A percentile compares a stretch with the other conserved stretches of the same genome.
phyloP scores from a whole-genome alignment of 331 rosid species.

The Erythrophleum ivorense region DNA sequence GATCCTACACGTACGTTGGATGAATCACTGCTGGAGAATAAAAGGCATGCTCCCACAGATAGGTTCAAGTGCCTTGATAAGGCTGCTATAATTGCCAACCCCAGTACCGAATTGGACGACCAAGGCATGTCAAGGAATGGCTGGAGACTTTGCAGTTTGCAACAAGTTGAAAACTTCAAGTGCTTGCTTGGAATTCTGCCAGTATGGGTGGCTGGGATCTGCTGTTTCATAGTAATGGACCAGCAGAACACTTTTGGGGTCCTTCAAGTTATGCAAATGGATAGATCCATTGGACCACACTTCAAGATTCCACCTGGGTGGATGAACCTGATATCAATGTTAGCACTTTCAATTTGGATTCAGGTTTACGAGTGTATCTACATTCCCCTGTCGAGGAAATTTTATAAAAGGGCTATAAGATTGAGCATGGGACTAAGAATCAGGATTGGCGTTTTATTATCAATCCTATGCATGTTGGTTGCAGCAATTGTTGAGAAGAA shows the following conservation, averaged over 20 bases:
- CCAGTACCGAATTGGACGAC: conserved; percentile 49
- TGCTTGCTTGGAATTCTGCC: conserved; percentile 73
- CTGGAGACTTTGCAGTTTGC: conserved; percentile 78
- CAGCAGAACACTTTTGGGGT: conserved; percentile 77
- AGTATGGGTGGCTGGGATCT: conserved; percentile 70
- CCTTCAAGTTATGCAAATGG: conserved; percentile 69
- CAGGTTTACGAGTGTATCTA: conserved; percentile 60
- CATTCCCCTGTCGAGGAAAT: conserved; percentile 46
- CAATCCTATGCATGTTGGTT: conserved; percentile 68
- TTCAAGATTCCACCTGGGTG: conserved; percentile 81
- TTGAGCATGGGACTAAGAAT: conserved; percentile 58
- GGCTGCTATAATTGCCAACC: conserved; percentile 63
- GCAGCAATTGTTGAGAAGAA: conserved; percentile 62
- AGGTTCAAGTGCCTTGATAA: conserved; percentile 68
- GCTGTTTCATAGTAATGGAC: conserved; percentile 60
- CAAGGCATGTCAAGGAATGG: conserved; percentile 53
- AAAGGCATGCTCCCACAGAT: conserved; percentile 49
- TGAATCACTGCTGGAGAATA: conserved; percentile 5
- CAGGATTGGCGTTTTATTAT: conserved; percentile 60
- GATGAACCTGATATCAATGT: conserved; percentile 61
- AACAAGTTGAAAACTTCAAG: conserved; percentile 77
- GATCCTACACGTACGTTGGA: conserved; percentile 43
- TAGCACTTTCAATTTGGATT: conserved; percentile 75
- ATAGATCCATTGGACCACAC: conserved; percentile 59
- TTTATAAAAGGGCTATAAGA: conserved; percentile 42